Evolutionary conservation across 148 eudicot species (phyloP).

Genomic region (Hydrangea macrophylla): DNA sequence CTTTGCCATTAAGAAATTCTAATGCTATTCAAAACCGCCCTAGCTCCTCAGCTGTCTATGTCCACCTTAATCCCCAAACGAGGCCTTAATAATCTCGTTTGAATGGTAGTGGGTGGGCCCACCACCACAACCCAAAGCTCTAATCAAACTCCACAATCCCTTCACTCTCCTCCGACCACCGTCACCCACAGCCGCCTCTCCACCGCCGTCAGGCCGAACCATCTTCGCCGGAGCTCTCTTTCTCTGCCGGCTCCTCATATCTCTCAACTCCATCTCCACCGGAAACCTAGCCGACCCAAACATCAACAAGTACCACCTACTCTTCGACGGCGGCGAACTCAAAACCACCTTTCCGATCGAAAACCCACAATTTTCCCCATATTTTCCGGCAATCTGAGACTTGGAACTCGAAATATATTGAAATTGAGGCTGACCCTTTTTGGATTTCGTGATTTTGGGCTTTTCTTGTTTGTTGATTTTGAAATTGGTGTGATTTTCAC

Average conservation of each 20-base stretch:
- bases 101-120: neutral
- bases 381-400: neutral
- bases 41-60: too few relatives aligned
- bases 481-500: neutral
- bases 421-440: too few relatives aligned
- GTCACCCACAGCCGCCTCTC: neutral
- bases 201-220: neutral
- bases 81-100: neutral
- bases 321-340: neutral
- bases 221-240: neutral
- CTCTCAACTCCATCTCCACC: slow-evolving; percentile 12
- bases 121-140: neutral
- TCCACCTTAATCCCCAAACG: too few relatives aligned
- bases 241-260: slow-evolving; percentile 9
- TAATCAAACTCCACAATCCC: neutral
- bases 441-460: neutral
- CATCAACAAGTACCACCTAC: slow-evolving; percentile 2
- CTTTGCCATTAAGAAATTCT: too few relatives aligned
- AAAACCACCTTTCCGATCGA: neutral
- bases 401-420: neutral
- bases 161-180: neutral
- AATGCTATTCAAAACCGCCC: too few relatives aligned
- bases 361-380: neutral
- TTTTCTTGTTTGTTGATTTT: neutral
- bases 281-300: slow-evolving; percentile 5